Conservation (phyloP, 2,329 filamentous ascomycete genomes). For the Penicillium sclerotiorum region DNA sequence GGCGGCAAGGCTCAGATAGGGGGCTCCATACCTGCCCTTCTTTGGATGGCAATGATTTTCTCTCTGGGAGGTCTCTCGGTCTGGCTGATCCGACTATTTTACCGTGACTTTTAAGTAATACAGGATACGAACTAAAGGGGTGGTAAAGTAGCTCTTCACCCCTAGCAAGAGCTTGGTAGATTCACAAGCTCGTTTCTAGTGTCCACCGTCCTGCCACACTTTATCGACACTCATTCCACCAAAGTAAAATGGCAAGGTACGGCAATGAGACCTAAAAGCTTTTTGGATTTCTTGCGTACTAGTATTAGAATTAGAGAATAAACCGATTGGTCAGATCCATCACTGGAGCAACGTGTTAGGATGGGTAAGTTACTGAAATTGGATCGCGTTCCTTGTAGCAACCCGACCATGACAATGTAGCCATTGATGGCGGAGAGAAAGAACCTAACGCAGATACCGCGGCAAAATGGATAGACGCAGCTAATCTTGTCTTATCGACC, state of each 20-base stretch:
- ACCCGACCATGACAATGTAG: not conserved
- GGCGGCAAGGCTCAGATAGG: conserved; percentile 4
- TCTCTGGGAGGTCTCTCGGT: conserved; percentile 3
- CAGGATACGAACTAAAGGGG: not conserved
- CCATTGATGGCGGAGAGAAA: not conserved
- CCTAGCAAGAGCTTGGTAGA: not conserved
- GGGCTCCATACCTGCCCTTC: not conserved
- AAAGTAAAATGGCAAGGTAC: not conserved
- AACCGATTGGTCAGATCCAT: not conserved
- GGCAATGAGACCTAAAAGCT: not conserved
- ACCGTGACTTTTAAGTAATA: too few species aligned
- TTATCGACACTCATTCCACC: not conserved
- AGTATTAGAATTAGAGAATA: not conserved
- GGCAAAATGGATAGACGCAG: not conserved
- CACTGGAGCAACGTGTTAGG: not conserved
- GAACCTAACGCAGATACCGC: not conserved
- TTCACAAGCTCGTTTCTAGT: not conserved
- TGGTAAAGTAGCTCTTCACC: not conserved
- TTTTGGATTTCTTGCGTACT: not conserved
- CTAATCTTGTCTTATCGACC: not conserved
- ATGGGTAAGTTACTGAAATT: not conserved
- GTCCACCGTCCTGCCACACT: not conserved
- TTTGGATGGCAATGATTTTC: conserved; percentile 10
- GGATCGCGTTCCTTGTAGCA: not conserved
- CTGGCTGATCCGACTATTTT: conserved; percentile 7